These are phyloP conservation scores for Prunus padus DNA, from an alignment of 306 rosid genomes.

Conservation along the genomic window DNA sequence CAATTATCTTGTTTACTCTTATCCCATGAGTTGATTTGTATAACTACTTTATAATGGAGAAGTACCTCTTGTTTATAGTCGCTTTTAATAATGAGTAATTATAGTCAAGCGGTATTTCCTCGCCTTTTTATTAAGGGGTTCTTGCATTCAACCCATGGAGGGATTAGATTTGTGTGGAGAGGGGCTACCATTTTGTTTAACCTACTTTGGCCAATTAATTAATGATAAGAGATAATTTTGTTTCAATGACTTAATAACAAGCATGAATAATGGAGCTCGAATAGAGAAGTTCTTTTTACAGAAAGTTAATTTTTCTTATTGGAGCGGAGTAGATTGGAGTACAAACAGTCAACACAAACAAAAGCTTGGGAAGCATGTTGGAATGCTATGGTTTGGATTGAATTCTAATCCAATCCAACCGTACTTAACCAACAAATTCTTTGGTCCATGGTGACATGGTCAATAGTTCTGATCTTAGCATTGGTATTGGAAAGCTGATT, in stretches of 20 bases:
- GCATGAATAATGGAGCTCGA: background rate
- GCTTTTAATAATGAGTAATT: background rate
- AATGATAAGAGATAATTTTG: background rate
- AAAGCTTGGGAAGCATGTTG: background rate
- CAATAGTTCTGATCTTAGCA: background rate
- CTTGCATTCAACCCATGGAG: background rate
- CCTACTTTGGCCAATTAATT: background rate
- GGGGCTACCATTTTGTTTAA: background rate
- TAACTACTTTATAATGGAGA: background rate
- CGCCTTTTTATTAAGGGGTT: background rate
- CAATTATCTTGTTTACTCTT: background rate
- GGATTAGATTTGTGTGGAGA: background rate
- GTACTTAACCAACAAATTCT: background rate
- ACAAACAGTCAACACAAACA: background rate
- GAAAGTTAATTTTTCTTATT: background rate
- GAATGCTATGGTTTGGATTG: background rate
- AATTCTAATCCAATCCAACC: background rate
- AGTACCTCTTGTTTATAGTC: background rate
- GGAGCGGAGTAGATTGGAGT: background rate
- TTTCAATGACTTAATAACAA: background rate
- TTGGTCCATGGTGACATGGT: background rate
- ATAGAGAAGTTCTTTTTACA: background rate
- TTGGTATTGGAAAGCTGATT: background rate
- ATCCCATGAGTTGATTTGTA: background rate
- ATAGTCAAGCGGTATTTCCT: background rate